Conservation (phyloP, 2,329 filamentous ascomycete species). For the Colletotrichum sojae region DNA sequence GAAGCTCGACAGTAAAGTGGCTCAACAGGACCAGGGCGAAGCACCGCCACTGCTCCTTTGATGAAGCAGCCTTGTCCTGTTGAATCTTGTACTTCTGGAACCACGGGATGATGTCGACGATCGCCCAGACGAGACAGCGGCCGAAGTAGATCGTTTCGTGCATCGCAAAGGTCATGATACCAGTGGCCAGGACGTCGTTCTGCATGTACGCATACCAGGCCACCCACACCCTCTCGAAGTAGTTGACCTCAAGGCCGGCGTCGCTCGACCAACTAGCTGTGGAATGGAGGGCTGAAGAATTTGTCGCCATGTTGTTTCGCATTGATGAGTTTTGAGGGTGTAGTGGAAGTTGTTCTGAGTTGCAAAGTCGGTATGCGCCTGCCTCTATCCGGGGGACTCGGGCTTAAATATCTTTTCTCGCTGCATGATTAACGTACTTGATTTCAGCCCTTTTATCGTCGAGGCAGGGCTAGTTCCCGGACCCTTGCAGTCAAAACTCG, state of each 20-base stretch:
- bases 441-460: too few relatives aligned
- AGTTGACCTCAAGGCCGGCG: constrained; percentile 79
- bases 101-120: constrained; percentile 88
- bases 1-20: constrained; percentile 97
- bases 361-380: too few relatives aligned
- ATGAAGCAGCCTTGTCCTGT: constrained; percentile 85
- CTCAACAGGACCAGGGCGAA: constrained; percentile 91
- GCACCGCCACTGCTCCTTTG: constrained; percentile 94
- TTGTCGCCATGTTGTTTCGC: background rate
- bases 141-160: constrained; percentile 97
- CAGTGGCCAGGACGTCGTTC: constrained; percentile 95
- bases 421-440: too few relatives aligned
- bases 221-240: constrained; percentile 90
- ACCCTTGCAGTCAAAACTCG: too few relatives aligned
- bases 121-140: constrained; percentile 88
- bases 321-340: too few relatives aligned
- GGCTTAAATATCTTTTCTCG: too few relatives aligned
- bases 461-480: too few relatives aligned
- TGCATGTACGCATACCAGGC: constrained; percentile 98
- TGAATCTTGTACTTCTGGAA: constrained; percentile 98
- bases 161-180: constrained; percentile 96
- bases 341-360: too few relatives aligned
- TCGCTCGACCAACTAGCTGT: constrained; percentile 52
- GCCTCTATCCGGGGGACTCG: too few relatives aligned
- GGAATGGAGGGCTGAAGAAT: background rate